phyloP scores from a whole-genome alignment of 495 filamentous ascomycete genomes.

The Xylaria venustula region DNA sequence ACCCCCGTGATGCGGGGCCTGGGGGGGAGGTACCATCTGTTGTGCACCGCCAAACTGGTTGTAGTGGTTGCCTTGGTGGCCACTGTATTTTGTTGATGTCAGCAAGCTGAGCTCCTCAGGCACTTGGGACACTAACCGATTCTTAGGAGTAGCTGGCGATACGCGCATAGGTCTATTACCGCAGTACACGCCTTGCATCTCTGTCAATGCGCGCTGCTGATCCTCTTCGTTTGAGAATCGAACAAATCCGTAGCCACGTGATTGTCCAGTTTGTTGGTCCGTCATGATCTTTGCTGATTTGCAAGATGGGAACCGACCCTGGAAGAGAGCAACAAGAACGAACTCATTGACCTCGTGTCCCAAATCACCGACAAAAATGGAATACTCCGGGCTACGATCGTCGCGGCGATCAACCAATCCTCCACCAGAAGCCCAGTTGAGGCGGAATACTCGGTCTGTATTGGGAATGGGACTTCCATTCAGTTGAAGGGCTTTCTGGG shows the following conservation, averaged over 20 bases:
- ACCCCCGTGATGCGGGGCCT: constrained; percentile 34
- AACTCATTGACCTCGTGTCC: constrained; percentile 99
- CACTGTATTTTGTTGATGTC: constrained; percentile 11
- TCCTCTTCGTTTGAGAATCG: constrained; percentile 93
- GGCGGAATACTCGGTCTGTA: constrained; percentile 92
- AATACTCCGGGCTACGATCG: constrained; percentile 92
- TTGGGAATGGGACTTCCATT: constrained; percentile 93
- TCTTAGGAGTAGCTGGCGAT: constrained; percentile 97
- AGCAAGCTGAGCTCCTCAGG: not conserved
- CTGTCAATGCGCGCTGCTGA: constrained; percentile 88
- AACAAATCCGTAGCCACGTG: constrained; percentile 96
- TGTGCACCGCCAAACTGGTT: constrained; percentile 38
- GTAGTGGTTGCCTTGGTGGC: constrained; percentile 31
- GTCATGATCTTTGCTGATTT: constrained; percentile 99
- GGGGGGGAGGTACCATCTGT: constrained; percentile 38
- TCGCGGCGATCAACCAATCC: constrained; percentile 93
- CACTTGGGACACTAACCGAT: constrained; percentile 34
- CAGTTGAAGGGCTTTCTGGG: constrained; percentile 81
- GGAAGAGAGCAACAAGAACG: constrained; percentile 94
- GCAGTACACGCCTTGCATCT: constrained; percentile 99
- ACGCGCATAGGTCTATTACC: constrained; percentile 99
- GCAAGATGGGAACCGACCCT: constrained; percentile 92
- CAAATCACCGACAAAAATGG: constrained; percentile 97
- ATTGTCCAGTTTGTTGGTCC: constrained; percentile 96
- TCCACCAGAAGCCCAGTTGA: constrained; percentile 98